Percentiles rank a stretch among this genome's conserved stretches.
phyloP scores from a whole-genome alignment of 441 rosid species.

The Erodium trifolium region DNA sequence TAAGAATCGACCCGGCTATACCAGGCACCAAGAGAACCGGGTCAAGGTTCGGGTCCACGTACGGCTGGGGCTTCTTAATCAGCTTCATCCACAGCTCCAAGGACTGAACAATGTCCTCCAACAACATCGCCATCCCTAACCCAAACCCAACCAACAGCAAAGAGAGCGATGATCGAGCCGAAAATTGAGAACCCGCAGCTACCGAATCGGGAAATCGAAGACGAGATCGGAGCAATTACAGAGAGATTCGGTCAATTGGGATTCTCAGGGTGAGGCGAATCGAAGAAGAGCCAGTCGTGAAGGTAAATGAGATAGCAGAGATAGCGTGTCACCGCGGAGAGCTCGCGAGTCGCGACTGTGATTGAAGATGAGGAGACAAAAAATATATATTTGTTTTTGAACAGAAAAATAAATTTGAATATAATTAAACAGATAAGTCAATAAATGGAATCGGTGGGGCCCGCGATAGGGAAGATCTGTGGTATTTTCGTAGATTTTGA shows the following conservation, averaged over 20 bases:
- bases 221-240: neutral
- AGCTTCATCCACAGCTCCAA: conserved; percentile 61
- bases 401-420: no score
- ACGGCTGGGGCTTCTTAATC: conserved; percentile 45
- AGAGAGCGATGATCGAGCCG: no score
- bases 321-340: neutral
- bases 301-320: neutral
- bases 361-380: neutral
- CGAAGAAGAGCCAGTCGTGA: neutral
- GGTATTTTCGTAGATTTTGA: no score
- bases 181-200: neutral
- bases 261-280: neutral
- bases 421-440: neutral
- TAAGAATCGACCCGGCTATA: conserved; percentile 72
- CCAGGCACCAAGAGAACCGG: conserved; percentile 94
- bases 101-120: conserved; percentile 65
- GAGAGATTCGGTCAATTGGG: neutral
- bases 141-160: neutral
- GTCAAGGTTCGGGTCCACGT: conserved; percentile 69
- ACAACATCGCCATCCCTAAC: conserved; percentile 43
- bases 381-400: neutral
- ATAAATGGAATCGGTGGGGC: neutral
- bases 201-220: neutral
- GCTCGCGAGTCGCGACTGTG: neutral
- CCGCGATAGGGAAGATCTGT: no score